Evolutionary conservation across 2,329 filamentous ascomycete genomes (phyloP).

Genomic region (Sarocladium kiliense): DNA sequence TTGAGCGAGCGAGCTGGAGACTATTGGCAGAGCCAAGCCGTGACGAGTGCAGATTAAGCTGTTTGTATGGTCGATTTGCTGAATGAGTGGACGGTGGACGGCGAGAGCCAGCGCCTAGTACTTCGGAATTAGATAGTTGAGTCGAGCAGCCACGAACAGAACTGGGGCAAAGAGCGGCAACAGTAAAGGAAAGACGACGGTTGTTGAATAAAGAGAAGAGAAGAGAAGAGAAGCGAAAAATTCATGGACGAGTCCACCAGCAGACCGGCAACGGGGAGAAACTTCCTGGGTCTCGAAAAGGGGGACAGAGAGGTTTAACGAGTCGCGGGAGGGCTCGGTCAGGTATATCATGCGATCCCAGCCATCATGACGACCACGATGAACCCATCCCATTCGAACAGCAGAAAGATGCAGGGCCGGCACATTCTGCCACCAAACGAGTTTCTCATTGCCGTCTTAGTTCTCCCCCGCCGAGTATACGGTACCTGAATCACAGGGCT

Average conservation of each 20-base stretch:
- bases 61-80: neutral
- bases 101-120: constrained; percentile 8
- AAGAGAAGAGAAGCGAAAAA: neutral
- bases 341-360: constrained; percentile 7
- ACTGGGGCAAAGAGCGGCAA: neutral
- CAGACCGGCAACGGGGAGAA: constrained; percentile 6
- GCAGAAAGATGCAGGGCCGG: neutral
- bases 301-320: neutral
- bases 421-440: constrained; percentile 7
- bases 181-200: neutral
- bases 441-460: constrained; percentile 6
- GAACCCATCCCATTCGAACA: neutral
- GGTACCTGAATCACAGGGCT: neutral
- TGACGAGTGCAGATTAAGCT: constrained; percentile 3
- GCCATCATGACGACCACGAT: neutral
- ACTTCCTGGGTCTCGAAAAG: constrained; percentile 1
- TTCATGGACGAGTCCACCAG: constrained; percentile 2
- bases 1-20: neutral
- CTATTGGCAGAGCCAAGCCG: constrained; percentile 8
- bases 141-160: neutral
- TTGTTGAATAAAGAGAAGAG: neutral
- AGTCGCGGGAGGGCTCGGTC: neutral
- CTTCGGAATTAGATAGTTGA: neutral
- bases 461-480: neutral
- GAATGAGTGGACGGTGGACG: constrained; percentile 3